Conservation (phyloP, 768 basidiomycete species). For the Mycena olivaceomarginata region DNA sequence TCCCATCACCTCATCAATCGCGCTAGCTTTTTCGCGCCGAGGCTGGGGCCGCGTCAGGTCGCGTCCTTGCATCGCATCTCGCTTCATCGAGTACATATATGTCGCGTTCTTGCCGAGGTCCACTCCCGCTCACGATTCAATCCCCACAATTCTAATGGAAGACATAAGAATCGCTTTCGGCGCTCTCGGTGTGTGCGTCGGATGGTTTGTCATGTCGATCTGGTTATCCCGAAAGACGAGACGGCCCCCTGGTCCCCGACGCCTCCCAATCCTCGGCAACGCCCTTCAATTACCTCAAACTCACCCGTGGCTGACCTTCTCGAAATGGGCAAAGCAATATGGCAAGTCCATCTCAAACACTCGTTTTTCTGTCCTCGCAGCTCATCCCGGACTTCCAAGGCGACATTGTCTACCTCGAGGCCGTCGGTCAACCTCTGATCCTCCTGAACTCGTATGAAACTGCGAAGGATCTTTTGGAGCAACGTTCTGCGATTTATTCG, state of each 20-base stretch:
- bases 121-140: no score
- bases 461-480: constrained; percentile 51
- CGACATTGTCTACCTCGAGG: constrained; percentile 44
- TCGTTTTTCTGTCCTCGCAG: no score
- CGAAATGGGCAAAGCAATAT: constrained; percentile 45
- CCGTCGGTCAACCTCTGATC: constrained; percentile 49
- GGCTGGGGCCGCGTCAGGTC: no score
- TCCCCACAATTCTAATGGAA: no score
- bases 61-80: no score
- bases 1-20: no score
- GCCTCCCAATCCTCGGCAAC: constrained; percentile 48
- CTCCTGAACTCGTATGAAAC: constrained; percentile 51
- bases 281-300: constrained; percentile 41
- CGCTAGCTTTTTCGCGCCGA: no score
- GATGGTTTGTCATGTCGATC: constrained; percentile 1
- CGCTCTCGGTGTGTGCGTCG: background rate
- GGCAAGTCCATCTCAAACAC: background rate
- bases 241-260: constrained; percentile 49
- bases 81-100: no score
- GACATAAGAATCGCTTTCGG: background rate
- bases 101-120: no score
- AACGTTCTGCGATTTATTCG: constrained; percentile 54
- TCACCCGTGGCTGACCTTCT: constrained; percentile 45
- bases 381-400: constrained; percentile 14
- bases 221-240: background rate